Evolutionary conservation across 371 early-diverging fungal species (phyloP), one percentile per base, ranked within the genome.

Genomic region (Fennellomyces sp.): DNA sequence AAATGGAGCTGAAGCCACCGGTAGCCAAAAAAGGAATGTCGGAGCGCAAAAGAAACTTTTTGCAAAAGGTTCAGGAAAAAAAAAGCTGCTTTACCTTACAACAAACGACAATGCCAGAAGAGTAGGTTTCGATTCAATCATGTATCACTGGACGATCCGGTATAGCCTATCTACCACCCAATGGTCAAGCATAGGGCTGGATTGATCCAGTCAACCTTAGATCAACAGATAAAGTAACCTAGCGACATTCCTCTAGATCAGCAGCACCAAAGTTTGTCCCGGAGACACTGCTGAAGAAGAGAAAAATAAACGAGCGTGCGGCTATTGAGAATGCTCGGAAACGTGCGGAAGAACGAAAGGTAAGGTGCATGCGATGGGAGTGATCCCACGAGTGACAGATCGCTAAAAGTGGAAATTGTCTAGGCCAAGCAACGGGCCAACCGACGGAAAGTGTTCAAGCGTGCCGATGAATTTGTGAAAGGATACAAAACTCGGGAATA

Each of bases 281-380:
- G 69, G 97, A 97, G 86, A 93, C 94, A 47, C 86, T 96, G 64
- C 86, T 98, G 72, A 97, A 97, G 88, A 96, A 96, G 91, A 88
- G 96, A 77, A 96, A 96, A 89, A 73, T 86, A 67, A 83, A 88
- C 68, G 92, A 94, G 68, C 93, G 94, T 85, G 65, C 83, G 52
- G 88, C 90, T 68, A 91, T 89, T 63, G 89, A 89, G 68, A 85
- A 85, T 72, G 86, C 84, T 54, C 81, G 73, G 56, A 82, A 88
- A 75, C 78, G 82, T 70, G 56, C 57, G 13, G 67, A 76, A 56
- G 26, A 60, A 5, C 86, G 84, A 68, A 87, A 88, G 85, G 91
- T 90, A 81, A 62, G 5, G 45, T 29, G 2, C n/a, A 38, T 26
- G 36, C 21, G 7, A 33, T 28, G 15, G 10, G 26, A 1, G 25